Base-by-base conservation (phyloP, 768 basidiomycete genomes). In the Mycena albidolilacea region DNA sequence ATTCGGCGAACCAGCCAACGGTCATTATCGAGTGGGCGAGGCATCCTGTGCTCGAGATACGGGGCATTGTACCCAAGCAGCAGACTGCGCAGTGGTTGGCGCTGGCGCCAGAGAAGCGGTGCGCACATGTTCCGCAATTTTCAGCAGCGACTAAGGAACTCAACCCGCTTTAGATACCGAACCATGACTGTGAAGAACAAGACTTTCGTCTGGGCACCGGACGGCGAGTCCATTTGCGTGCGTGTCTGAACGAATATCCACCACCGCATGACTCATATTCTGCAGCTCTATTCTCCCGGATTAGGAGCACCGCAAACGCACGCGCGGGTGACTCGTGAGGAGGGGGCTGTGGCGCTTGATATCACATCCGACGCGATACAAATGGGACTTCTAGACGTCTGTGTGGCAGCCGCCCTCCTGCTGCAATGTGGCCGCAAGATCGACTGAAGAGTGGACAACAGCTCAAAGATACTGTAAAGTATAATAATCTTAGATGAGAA, bases 341-440 rank as follows among this genome's bases (percentile, higher is more conserved):
- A 30, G 30, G 30, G 30, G 30, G 30, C 30, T 30, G 30, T 30
- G 30, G 30, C 30, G 30, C 30, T 30, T 30, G 30, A 30, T 30
- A 30, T 30, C 30, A 30, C 30, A 30, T 30, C 30, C 30, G 30
- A 30, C 30, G 30, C 30, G 30, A 30, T 30, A 30, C 30, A 30
- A 30, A 30, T 30, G 30, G 30, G 30, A 30, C 30, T 30, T 30
- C 30, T 30, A 3, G 30, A 30, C 30, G 30, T 30, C 30, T 30
- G 30, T 30, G 30, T 30, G 30, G 81, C 89, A 11, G 86, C 88
- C 0, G 84, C 88, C 0, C 77, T 85, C 9, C 79, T 90, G 44
- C 82, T 90, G 67, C 85, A 85, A 72, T 87, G 80, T 57, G 89
- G 89, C 48, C 83, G 83, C 68, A 83, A 78, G 74, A 86, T 90